These are phyloP conservation scores for Erythrophleum fordii DNA, from an alignment of 306 rosid species.

Conservation along the genomic window DNA sequence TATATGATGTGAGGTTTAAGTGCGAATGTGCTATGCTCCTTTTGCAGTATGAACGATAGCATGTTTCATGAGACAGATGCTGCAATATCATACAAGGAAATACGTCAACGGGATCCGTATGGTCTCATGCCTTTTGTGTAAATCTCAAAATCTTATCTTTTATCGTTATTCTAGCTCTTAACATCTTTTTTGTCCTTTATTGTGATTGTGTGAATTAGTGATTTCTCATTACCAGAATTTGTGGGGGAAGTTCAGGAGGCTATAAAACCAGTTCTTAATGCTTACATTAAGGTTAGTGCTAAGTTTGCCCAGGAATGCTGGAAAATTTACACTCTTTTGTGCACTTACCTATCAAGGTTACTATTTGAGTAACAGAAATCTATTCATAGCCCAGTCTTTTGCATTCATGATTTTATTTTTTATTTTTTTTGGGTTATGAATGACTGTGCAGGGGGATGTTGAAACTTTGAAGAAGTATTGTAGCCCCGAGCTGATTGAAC, in stretches of 20 bases:
- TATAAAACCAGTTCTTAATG: slow-evolving; percentile 84
- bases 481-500: slow-evolving; percentile 78
- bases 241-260: slow-evolving; percentile 85
- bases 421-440: background rate
- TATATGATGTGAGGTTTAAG: slow-evolving; percentile 21
- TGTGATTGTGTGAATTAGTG: slow-evolving; percentile 50
- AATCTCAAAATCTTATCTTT: slow-evolving; percentile 20
- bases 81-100: slow-evolving; percentile 88
- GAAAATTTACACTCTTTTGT: slow-evolving; percentile 7
- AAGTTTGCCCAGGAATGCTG: slow-evolving; percentile 1
- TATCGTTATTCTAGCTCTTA: slow-evolving; percentile 27
- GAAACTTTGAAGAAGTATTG: slow-evolving; percentile 84
- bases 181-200: slow-evolving; percentile 30
- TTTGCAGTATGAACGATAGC: slow-evolving; percentile 79
- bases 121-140: slow-evolving; percentile 39
- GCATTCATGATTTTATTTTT: background rate
- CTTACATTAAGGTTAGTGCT: slow-evolving; percentile 69
- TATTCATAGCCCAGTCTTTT: slow-evolving; percentile 12
- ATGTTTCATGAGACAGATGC: slow-evolving; percentile 91
- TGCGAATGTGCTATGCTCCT: slow-evolving; percentile 34
- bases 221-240: slow-evolving; percentile 85
- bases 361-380: slow-evolving; percentile 2
- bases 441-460: slow-evolving; percentile 65
- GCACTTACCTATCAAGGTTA: background rate
- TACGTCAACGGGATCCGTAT: slow-evolving; percentile 88